Conservation (phyloP, 257 asterid genomes). For the Przewalskia tangutica region DNA sequence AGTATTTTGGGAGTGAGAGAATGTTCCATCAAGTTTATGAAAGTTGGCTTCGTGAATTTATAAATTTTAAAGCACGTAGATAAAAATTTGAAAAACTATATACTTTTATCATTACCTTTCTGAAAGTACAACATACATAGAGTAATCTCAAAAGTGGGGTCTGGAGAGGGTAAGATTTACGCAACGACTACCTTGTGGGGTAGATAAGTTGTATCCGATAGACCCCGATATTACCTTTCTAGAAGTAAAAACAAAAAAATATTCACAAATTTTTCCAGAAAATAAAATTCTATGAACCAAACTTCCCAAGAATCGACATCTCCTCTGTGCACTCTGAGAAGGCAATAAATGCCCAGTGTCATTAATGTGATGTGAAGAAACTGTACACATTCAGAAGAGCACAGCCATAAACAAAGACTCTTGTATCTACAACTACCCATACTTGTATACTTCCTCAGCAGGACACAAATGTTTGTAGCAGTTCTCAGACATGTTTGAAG, state of each 20-base stretch:
- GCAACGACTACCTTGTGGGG: no score
- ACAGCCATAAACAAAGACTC: background rate
- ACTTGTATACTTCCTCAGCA: background rate
- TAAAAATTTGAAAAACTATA: no score
- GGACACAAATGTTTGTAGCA: background rate
- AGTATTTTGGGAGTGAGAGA: no score
- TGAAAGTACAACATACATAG: no score
- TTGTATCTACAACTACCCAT: background rate
- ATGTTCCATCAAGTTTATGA: no score
- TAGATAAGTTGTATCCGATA: no score
- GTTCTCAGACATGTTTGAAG: background rate
- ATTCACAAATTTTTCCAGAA: background rate
- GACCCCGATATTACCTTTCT: no score
- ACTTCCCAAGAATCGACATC: background rate
- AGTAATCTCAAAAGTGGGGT: no score
- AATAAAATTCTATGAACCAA: background rate
- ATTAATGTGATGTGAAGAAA: background rate
- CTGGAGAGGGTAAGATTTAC: no score
- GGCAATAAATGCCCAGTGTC: background rate
- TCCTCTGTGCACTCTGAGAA: background rate
- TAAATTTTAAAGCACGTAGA: no score
- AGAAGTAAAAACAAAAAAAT: background rate
- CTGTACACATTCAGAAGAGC: background rate
- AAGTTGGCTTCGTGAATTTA: background rate
- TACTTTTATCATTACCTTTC: background rate